Base-by-base conservation (phyloP, 331 rosid species). In the Telfairia occidentalis region DNA sequence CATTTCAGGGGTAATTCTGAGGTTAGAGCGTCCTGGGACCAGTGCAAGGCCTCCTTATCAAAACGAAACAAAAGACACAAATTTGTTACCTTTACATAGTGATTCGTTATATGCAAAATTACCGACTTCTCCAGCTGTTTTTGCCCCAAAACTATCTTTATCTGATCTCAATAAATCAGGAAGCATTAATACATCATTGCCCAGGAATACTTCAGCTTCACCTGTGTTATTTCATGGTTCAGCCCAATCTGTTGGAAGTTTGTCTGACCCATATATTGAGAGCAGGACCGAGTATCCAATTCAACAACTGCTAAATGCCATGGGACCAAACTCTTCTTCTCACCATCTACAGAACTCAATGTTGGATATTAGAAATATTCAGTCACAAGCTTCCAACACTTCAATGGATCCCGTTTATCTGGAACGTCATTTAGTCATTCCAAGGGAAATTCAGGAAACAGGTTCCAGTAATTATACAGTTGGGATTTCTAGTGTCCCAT, bases 1-100 rank as follows among this genome's bases (percentile, higher is more conserved):
- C 82, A 95, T 95, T 54, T 90, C 99, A 71, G 97, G 99, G 57
- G 97, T 92, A 61, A 78, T 95, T 81, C 85, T 95, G 72, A 88
- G 98, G 87, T 77, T 94, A 84, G 98, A 94, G 78, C 83, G 82
- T 79, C 89, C 96, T 18, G 81, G 82, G 82, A 81, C 87, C 59
- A 83, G 81, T 82, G 81, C 78, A 40, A 88, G 86, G 71, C 69
- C 87, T 38, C 89, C 78, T 66, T 79, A 80, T 71, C 90, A 83
- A 83, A 80, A 77, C 29, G 96, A 94, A 66, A 75, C 76, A 73
- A 82, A 77, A 61, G 87, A 86, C 13, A 76, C 71, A 34, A 85
- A 76, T 28, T 74, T 54, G 10, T 77, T 77, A 75, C 58, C 90
- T 42, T 79, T 81, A 73, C 78, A 84, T 29, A 84, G 80, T 66